phyloP scores from a whole-genome alignment of 2,329 filamentous ascomycete genomes.

The Septoria petroselini region DNA sequence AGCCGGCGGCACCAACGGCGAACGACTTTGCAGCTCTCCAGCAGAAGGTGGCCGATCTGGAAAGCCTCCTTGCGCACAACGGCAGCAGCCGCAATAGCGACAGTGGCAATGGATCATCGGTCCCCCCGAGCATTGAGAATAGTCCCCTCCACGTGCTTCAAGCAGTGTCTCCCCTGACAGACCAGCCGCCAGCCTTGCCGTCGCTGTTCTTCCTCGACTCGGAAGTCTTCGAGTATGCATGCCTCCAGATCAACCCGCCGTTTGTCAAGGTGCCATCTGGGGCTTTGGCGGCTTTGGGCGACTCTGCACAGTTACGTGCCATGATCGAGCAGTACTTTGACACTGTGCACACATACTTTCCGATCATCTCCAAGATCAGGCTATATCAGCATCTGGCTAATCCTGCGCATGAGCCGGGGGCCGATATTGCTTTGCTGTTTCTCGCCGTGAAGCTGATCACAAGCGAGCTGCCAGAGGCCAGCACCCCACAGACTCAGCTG shows the following conservation, averaged over 20 bases:
- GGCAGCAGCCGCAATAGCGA: neutral
- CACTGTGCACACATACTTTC: slow-evolving; percentile 49
- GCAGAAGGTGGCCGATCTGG: slow-evolving; percentile 29
- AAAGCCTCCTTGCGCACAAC: slow-evolving; percentile 24
- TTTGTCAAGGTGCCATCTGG: slow-evolving; percentile 42
- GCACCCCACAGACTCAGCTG: slow-evolving; percentile 38
- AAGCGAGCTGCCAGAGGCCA: slow-evolving; percentile 39
- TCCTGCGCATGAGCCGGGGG: slow-evolving; percentile 45
- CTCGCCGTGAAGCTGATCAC: slow-evolving; percentile 50
- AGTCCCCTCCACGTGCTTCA: slow-evolving; percentile 30
- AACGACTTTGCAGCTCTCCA: slow-evolving; percentile 27
- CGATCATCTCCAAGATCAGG: slow-evolving; percentile 49
- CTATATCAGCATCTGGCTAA: slow-evolving; percentile 43
- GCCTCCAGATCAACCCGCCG: slow-evolving; percentile 42
- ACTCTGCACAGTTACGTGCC: slow-evolving; percentile 40
- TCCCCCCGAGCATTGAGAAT: slow-evolving; percentile 24
- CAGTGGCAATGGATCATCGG: slow-evolving; percentile 18
- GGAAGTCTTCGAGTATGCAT: slow-evolving; percentile 40
- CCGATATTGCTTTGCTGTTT: slow-evolving; percentile 49
- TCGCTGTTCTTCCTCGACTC: slow-evolving; percentile 47
- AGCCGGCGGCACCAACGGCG: slow-evolving; percentile 16
- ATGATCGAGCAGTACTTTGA: slow-evolving; percentile 45
- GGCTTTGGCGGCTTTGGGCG: slow-evolving; percentile 39
- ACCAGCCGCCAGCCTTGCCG: slow-evolving; percentile 38
- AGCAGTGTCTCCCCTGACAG: slow-evolving; percentile 22